Base-by-base conservation (phyloP, 228 moss, liverwort and hornwort genomes). In the Sphagnum fallax region DNA sequence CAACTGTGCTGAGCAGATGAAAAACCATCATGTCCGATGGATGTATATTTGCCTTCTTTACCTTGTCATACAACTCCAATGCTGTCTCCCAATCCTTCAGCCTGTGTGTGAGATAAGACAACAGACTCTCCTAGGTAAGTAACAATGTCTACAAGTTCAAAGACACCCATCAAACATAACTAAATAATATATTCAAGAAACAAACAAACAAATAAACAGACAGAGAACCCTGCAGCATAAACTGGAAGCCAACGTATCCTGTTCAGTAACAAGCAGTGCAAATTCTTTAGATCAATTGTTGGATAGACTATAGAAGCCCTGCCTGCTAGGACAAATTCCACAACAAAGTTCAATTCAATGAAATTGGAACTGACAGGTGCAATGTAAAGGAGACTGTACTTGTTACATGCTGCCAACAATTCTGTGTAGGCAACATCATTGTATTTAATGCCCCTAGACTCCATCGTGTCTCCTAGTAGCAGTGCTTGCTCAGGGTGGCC, bases 21-120 rank as follows among this genome's bases (percentile, higher is more conserved):
- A 78, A 74, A 48, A 76, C 82, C 72, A 82, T 85, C 16, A 52
- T 55, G 6, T 77, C 71, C 67, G 89, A 72, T 6, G 80, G 89
- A 65, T 71, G 74, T 50, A 87, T 70, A 55, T 65, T 72, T 72
- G 77, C 76, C 13, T 65, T 74, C 53, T 70, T 78, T 80, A 90
- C 71, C 53, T 82, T 82, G 59, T 87, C 85, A 71, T 87, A 89
- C 52, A 93, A 53, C 32, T 79, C 47, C 47, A 93, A 63, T 75
- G 92, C 89, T 60, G 77, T 86, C 71, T 68, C 81, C 93, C 93
- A 93, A 70, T 98, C 87, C 53, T 83, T 82, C 6, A 82, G 75
- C 70, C 91, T 91, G 84, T 65, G 72, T 72, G 32, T 32, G 32
- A 32, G 32, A 32, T 32, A 32, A 32, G 32, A 32, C 50, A 32